Evolutionary conservation across 768 basidiomycete species (phyloP), one percentile per base, ranked within the genome.

Genomic region (Suillus americanus): DNA sequence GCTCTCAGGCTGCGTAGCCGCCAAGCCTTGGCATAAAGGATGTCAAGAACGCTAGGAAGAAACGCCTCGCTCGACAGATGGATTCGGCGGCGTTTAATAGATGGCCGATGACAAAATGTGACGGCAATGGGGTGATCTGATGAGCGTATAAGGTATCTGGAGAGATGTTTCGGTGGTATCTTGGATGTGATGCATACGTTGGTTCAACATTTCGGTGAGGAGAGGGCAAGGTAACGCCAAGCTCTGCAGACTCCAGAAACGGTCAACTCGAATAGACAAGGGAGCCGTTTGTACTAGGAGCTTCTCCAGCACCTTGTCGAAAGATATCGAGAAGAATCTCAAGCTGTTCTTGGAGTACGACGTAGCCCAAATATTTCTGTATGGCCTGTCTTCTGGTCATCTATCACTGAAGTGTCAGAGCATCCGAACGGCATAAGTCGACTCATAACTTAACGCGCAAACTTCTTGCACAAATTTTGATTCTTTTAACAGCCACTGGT

Each of bases 171-270:
- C 6, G 46, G 23, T 1, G 69, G 64, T 3, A 55, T 68, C 50
- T 53, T 55, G 46, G 65, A 66, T 14, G 71, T 72, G 53, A 71
- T 41, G 43, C 64, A 67, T 35, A 72, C 35, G 30, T 6, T 62
- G 12, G n/a, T 64, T 69, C 65, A 70, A 28, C 66, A n/a, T 37
- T 64, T 62, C 3, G 63, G 63, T 28, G 57, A 46, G 9, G 33
- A 25, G 30, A 68, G 62, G 33, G 43, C 56, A 40, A 65, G 35
- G 3, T 61, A 37, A 1, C 35, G 61, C 65, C 69, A 73, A 48
- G 57, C 65, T 38, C 43, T 62, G 61, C 71, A 68, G 8, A 72
- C 71, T 25, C 59, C 53, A 23, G 64, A 64, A 5, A 68, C 20
- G 3, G 25, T 45, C 18, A 53, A 9, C 12, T 65, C 62, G 5